Evolutionary conservation across 2,329 filamentous ascomycete genomes (phyloP).

Genomic region (Cytospora chrysosperma): DNA sequence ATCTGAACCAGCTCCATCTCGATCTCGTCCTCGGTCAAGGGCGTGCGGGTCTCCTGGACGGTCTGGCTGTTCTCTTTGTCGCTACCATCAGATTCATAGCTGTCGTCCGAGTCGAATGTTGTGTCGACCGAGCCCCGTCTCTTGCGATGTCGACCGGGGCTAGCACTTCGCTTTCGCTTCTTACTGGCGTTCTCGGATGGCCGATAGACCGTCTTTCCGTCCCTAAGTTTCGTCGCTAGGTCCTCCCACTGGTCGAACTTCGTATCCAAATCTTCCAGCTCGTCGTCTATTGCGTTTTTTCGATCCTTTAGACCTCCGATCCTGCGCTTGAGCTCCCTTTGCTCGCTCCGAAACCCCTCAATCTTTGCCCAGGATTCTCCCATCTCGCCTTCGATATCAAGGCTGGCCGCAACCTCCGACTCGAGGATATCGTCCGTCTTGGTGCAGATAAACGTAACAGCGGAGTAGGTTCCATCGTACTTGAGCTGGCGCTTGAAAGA

Average conservation of each 20-base stretch:
- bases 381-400: conserved; percentile 26
- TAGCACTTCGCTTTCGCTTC: conserved; percentile 11
- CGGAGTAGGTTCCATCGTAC: conserved; percentile 54
- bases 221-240: background rate
- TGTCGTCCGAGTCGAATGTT: background rate
- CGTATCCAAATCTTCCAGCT: background rate
- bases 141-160: background rate
- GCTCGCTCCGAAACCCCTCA: conserved; percentile 16
- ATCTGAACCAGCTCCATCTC: background rate
- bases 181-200: background rate
- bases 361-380: background rate
- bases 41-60: background rate
- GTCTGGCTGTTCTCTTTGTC: background rate
- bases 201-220: background rate
- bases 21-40: background rate
- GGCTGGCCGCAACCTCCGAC: conserved; percentile 36
- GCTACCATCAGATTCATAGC: background rate
- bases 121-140: background rate
- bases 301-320: conserved; percentile 19
- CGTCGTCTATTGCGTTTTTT: background rate
- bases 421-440: conserved; percentile 60
- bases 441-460: conserved; percentile 60
- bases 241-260: background rate
- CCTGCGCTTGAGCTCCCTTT: conserved; percentile 28
- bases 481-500: conserved; percentile 59